Percentiles rank a stretch among this genome's conserved stretches.
These are phyloP conservation scores for Penicillium antarcticum DNA, from an alignment of 495 filamentous ascomycete genomes.

Conservation along the genomic window DNA sequence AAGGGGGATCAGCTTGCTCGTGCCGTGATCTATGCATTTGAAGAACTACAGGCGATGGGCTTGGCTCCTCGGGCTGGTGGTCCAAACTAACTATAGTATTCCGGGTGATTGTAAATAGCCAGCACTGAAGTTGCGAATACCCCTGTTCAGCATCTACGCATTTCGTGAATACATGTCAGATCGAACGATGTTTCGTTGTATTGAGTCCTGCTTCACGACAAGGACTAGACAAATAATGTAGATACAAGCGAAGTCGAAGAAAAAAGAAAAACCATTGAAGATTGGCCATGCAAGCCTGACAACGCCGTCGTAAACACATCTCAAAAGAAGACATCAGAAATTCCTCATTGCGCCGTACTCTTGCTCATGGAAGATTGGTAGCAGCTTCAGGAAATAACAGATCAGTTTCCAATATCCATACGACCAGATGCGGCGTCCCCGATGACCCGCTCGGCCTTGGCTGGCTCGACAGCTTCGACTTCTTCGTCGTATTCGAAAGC, in stretches of 20 bases:
- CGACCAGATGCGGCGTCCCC: slow-evolving; percentile 42
- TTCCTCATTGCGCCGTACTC: slow-evolving; percentile 33
- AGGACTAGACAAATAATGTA: slow-evolving; percentile 12
- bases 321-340: slow-evolving; percentile 15
- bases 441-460: slow-evolving; percentile 27
- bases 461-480: slow-evolving; percentile 4
- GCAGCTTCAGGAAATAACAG: not conserved
- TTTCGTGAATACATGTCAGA: not conserved
- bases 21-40: slow-evolving; percentile 31
- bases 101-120: not conserved
- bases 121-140: not conserved
- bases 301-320: slow-evolving; percentile 29
- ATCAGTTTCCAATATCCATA: slow-evolving; percentile 43
- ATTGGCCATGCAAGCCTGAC: slow-evolving; percentile 14
- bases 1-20: slow-evolving; percentile 49
- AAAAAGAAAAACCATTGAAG: slow-evolving; percentile 19
- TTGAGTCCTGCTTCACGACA: slow-evolving; percentile 5
- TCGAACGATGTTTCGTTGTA: slow-evolving; percentile 11
- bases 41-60: slow-evolving; percentile 28
- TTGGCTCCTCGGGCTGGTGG: slow-evolving; percentile 6
- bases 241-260: slow-evolving; percentile 23
- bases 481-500: slow-evolving; percentile 48
- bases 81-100: not conserved
- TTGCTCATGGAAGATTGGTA: slow-evolving; percentile 14
- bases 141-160: not conserved